phyloP scores from a whole-genome alignment of 805 yeast species.

The Candida sphagnicola region DNA sequence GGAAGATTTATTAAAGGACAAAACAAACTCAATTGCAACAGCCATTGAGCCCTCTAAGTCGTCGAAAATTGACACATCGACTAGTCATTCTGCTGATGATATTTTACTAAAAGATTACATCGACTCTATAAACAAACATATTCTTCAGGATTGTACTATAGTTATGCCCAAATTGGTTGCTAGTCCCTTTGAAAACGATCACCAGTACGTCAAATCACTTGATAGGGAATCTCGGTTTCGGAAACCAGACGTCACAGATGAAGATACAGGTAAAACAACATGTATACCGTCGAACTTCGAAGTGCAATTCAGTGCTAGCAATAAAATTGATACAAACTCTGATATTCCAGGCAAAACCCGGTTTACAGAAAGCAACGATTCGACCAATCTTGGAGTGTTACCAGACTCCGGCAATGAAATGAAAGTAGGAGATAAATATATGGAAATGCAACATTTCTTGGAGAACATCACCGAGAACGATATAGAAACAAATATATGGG shows the following conservation, averaged over 20 bases:
- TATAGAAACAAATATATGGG: background rate
- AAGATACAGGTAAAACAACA: background rate
- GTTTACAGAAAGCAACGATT: background rate
- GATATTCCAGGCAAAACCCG: background rate
- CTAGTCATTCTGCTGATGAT: background rate
- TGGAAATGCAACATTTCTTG: background rate
- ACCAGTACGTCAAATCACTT: too few species aligned
- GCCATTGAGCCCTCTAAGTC: too few species aligned
- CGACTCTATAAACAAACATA: background rate
- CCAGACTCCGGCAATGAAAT: background rate
- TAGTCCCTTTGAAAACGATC: background rate
- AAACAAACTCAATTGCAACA: too few species aligned
- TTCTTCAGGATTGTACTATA: background rate
- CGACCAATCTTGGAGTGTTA: background rate
- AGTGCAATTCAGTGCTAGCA: background rate
- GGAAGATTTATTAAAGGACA: too few species aligned
- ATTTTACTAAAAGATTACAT: background rate
- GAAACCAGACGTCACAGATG: background rate
- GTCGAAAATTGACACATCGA: background rate
- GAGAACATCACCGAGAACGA: background rate
- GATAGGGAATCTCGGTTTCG: too few species aligned
- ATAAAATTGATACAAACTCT: background rate
- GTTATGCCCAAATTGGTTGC: background rate
- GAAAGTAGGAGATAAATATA: too few species aligned
- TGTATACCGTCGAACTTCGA: too few species aligned